Evolutionary conservation across 345 rosid species (phyloP).

Genomic region (Gossypium turneri): DNA sequence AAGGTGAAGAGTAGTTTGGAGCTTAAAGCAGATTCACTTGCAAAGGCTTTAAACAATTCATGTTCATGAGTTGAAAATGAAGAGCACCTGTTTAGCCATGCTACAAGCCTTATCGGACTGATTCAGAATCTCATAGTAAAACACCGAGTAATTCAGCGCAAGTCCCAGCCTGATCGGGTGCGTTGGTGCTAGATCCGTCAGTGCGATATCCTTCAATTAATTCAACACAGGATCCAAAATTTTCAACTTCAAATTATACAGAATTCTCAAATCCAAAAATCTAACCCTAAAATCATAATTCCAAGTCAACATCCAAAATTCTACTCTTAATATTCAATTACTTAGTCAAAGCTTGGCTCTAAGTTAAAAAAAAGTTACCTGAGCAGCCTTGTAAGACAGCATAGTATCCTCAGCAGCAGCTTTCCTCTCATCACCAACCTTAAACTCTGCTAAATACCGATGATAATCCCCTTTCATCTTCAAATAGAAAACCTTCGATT

Average conservation of each 20-base stretch:
- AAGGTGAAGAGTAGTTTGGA: not conserved
- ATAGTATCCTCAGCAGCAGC: slow-evolving; percentile 94
- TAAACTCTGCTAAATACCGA: slow-evolving; percentile 90
- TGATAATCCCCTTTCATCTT: slow-evolving; percentile 98
- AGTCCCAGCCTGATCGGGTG: slow-evolving; percentile 88
- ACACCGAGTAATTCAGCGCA: slow-evolving; percentile 84
- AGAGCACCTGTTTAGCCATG: slow-evolving; percentile 85
- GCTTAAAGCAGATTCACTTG: not conserved
- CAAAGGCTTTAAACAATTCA: not conserved
- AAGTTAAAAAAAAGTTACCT: slow-evolving; percentile 37
- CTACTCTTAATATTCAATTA: not conserved
- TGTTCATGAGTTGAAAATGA: not conserved
- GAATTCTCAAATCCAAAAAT: not conserved
- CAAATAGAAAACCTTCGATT: slow-evolving; percentile 85
- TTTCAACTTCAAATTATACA: not conserved
- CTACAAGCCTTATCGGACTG: slow-evolving; percentile 88
- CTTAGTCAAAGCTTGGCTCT: not conserved
- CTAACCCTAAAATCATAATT: slow-evolving; percentile 5
- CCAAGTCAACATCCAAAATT: not conserved
- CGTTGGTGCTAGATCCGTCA: slow-evolving; percentile 80
- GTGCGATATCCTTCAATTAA: slow-evolving; percentile 53
- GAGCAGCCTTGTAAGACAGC: slow-evolving; percentile 90
- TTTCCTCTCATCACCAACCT: slow-evolving; percentile 82
- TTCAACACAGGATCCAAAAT: not conserved
- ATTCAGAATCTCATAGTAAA: slow-evolving; percentile 87